Percentiles rank a stretch among this genome's conserved stretches.
Evolutionary conservation across 345 rosid genomes (phyloP).

Genomic region (Cardamine resedifolia): DNA sequence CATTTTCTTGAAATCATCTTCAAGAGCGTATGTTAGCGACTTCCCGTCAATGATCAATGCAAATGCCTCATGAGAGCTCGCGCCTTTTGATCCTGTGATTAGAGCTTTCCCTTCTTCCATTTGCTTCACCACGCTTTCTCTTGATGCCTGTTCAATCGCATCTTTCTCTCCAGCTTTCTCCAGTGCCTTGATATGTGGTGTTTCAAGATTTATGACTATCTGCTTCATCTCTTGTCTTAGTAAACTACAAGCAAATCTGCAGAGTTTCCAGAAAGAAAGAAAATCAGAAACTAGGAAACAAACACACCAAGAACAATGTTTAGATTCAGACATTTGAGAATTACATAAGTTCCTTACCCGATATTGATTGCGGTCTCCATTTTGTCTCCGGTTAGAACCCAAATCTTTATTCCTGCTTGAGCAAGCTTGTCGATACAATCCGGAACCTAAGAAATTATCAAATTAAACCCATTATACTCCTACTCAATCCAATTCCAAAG

Average conservation of each 20-base stretch:
- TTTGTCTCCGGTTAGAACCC: slow-evolving; percentile 98
- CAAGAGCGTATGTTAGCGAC: slow-evolving; percentile 75
- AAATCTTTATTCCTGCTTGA: slow-evolving; percentile 91
- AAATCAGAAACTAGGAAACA: slow-evolving; percentile 16
- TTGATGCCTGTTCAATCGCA: slow-evolving; percentile 57
- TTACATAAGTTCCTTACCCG: slow-evolving; percentile 49
- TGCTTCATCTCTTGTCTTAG: slow-evolving; percentile 95
- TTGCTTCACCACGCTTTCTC: slow-evolving; percentile 61
- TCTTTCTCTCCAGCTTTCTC: slow-evolving; percentile 78
- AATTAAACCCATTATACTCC: slow-evolving; percentile 6
- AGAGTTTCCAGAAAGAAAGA: not conserved
- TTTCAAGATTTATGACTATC: slow-evolving; percentile 76
- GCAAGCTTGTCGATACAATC: slow-evolving; percentile 97
- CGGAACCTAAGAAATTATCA: slow-evolving; percentile 64
- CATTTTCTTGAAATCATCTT: slow-evolving; percentile 64
- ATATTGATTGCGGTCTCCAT: slow-evolving; percentile 98
- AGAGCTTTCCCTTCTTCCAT: slow-evolving; percentile 55
- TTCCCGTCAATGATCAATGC: slow-evolving; percentile 93
- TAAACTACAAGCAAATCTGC: slow-evolving; percentile 95
- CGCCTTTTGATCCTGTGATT: slow-evolving; percentile 50
- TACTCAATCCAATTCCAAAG: not conserved
- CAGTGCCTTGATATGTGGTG: slow-evolving; percentile 58
- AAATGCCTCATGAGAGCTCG: slow-evolving; percentile 49
- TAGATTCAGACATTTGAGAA: not conserved
- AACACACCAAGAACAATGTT: slow-evolving; percentile 9